Evolutionary conservation across 2,329 filamentous ascomycete genomes (phyloP).

Genomic region (Apiospora kogelbergensis): DNA sequence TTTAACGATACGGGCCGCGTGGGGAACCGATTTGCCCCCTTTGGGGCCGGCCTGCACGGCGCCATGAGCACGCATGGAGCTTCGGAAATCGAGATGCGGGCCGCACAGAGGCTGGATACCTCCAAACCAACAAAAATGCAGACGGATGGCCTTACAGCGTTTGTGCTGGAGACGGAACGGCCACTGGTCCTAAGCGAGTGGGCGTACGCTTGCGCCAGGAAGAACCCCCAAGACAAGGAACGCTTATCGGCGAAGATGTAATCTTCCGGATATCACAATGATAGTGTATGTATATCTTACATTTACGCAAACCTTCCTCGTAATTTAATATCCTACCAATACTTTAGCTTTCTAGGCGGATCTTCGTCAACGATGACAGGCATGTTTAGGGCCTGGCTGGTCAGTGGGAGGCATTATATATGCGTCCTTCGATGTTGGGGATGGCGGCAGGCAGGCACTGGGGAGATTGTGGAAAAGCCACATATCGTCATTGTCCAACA

Average conservation of each 20-base stretch:
- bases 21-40: slow-evolving; percentile 44
- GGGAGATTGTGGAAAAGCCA: no score
- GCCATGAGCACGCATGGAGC: slow-evolving; percentile 60
- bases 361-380: no score
- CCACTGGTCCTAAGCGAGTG: slow-evolving; percentile 15
- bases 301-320: no score
- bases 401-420: no score
- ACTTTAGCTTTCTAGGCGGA: no score
- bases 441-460: no score
- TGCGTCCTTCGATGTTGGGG: no score
- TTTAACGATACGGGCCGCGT: slow-evolving; percentile 53
- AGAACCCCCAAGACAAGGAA: slow-evolving; percentile 12
- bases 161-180: slow-evolving; percentile 14
- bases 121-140: slow-evolving; percentile 11
- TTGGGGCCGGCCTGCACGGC: slow-evolving; percentile 54
- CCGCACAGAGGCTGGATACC: slow-evolving; percentile 10
- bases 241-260: not conserved
- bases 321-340: no score
- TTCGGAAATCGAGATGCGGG: slow-evolving; percentile 36
- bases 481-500: no score
- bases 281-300: no score
- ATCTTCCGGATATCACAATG: not conserved
- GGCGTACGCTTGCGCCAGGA: slow-evolving; percentile 10
- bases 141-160: slow-evolving; percentile 10
- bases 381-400: no score